These are phyloP conservation scores for Chamaecyparis obtusa DNA, from an alignment of 75 land plant species.

Conservation along the genomic window DNA sequence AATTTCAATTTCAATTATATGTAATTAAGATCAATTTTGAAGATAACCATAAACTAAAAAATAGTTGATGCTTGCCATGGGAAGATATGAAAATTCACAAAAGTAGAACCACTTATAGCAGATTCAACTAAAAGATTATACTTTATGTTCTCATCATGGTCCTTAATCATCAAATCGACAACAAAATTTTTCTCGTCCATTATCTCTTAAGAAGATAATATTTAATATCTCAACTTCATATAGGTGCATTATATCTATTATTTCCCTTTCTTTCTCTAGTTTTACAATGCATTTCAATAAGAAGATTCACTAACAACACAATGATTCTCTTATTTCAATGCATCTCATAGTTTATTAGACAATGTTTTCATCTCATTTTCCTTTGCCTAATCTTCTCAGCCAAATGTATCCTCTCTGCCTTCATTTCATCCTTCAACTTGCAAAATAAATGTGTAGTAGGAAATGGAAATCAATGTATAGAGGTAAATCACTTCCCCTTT, in stretches of 20 bases:
- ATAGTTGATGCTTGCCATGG: too few species aligned
- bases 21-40: too few species aligned
- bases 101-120: too few species aligned
- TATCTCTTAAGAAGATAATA: constrained; percentile 19
- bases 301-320: constrained; percentile 19
- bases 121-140: constrained; percentile 5
- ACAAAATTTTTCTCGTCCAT: constrained; percentile 11
- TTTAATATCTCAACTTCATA: constrained; percentile 20
- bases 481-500: too few species aligned
- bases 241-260: constrained; percentile 17
- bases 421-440: too few species aligned
- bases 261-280: constrained; percentile 16
- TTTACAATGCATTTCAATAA: constrained; percentile 15
- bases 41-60: too few species aligned
- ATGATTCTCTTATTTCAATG: constrained; percentile 18
- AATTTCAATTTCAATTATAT: too few species aligned
- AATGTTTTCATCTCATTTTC: constrained; percentile 24
- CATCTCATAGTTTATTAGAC: constrained; percentile 26
- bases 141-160: constrained; percentile 12
- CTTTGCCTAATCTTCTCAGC: constrained; percentile 21
- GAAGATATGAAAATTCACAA: too few species aligned
- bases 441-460: too few species aligned
- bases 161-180: neutral
- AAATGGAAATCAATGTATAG: too few species aligned
- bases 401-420: constrained; percentile 29